phyloP scores from a whole-genome alignment of 305 asterid genomes.

The Rubia peregrina region DNA sequence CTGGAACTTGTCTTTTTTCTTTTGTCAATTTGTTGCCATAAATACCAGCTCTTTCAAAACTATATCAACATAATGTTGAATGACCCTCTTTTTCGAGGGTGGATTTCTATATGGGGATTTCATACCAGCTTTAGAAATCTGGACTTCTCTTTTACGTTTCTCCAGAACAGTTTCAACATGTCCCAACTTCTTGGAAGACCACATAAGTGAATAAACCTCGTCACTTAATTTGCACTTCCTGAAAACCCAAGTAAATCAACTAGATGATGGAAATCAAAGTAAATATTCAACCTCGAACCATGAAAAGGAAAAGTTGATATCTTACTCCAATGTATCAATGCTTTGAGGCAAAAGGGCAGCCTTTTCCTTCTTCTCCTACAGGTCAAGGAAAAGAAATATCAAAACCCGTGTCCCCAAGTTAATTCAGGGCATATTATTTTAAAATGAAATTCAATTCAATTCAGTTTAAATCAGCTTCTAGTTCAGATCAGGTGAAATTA shows the following conservation, averaged over 20 bases:
- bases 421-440: neutral
- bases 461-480: neutral
- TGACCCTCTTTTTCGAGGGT: slow-evolving; percentile 42
- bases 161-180: slow-evolving; percentile 86
- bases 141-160: slow-evolving; percentile 72
- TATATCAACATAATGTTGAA: slow-evolving; percentile 14
- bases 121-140: slow-evolving; percentile 59
- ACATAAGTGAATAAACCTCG: slow-evolving; percentile 65
- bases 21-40: slow-evolving; percentile 20
- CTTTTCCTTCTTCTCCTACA: slow-evolving; percentile 82
- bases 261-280: slow-evolving; percentile 20
- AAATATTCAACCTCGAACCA: neutral
- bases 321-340: slow-evolving; percentile 68
- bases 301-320: slow-evolving; percentile 9
- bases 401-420: slow-evolving; percentile 3
- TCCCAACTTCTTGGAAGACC: slow-evolving; percentile 86
- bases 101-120: slow-evolving; percentile 39
- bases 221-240: slow-evolving; percentile 80
- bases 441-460: too few species aligned
- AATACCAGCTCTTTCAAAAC: slow-evolving; percentile 22
- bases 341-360: slow-evolving; percentile 57
- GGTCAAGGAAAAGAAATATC: slow-evolving; percentile 14
- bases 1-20: slow-evolving; percentile 16
- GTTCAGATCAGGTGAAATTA: neutral
- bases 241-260: slow-evolving; percentile 22